Evolutionary conservation across 192 early-diverging fungal genomes (phyloP).

Genomic region (Physocladia obscura): DNA sequence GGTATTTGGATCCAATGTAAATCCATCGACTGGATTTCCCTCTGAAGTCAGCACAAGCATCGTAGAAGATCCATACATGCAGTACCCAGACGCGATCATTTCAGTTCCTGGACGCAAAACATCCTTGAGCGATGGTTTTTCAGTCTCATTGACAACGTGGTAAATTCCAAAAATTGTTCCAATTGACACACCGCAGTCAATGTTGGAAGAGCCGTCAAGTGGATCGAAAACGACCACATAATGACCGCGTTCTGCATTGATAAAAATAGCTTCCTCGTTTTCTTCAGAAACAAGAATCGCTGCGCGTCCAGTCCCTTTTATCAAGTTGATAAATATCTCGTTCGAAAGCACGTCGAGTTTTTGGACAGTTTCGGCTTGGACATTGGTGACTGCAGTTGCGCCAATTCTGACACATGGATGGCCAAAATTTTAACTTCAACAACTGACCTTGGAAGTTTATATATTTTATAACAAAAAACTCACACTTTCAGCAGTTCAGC

Average conservation of each 20-base stretch:
- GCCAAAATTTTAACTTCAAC: constrained; percentile 91
- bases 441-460: constrained; percentile 81
- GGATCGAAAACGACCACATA: constrained; percentile 98
- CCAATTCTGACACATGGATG: constrained; percentile 68
- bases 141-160: constrained; percentile 63
- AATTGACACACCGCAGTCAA: constrained; percentile 96
- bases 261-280: constrained; percentile 88
- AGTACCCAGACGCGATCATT: constrained; percentile 92
- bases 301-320: constrained; percentile 84
- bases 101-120: constrained; percentile 86
- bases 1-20: constrained; percentile 93
- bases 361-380: constrained; percentile 93
- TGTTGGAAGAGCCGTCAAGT: constrained; percentile 95
- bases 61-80: constrained; percentile 92
- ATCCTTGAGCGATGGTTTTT: constrained; percentile 55
- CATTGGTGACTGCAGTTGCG: constrained; percentile 81
- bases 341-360: constrained; percentile 97
- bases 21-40: constrained; percentile 84
- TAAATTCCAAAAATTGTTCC: constrained; percentile 99
- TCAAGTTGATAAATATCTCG: constrained; percentile 96
- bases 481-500: constrained; percentile 94
- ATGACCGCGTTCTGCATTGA: constrained; percentile 77
- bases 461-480: constrained; percentile 62
- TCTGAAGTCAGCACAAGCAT: constrained; percentile 60
- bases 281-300: constrained; percentile 96